Evolutionary conservation across 305 asterid species (phyloP).

Genomic region (Ilex paraguariensis): DNA sequence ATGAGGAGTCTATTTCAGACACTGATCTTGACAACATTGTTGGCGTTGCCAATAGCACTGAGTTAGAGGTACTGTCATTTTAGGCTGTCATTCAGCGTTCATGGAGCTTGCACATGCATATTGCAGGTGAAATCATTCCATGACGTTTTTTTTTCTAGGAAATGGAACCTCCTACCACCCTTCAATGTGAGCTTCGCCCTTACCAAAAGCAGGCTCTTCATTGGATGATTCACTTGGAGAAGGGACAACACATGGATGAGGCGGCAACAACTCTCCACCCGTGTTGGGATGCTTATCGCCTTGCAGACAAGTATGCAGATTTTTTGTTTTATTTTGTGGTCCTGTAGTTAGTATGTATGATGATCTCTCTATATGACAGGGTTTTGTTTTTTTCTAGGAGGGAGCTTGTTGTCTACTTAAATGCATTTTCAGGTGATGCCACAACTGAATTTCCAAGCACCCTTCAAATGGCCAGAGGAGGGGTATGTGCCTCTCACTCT

Average conservation of each 20-base stretch:
- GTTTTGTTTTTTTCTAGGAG: conserved; percentile 52
- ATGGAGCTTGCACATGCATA: conserved; percentile 1
- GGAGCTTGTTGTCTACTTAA: conserved; percentile 65
- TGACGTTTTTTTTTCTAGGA: conserved; percentile 43
- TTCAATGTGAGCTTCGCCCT: conserved; percentile 84
- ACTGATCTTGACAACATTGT: conserved; percentile 86
- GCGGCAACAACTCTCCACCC: conserved; percentile 87
- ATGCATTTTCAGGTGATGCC: conserved; percentile 92
- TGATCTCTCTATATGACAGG: conserved; percentile 5
- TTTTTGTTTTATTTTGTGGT: conserved; percentile 7
- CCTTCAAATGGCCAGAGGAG: conserved; percentile 96
- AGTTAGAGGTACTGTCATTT: conserved; percentile 58
- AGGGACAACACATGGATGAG: conserved; percentile 57
- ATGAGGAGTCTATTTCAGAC: conserved; percentile 82
- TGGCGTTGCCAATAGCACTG: conserved; percentile 70
- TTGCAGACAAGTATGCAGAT: conserved; percentile 59
- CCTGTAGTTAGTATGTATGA: conserved; percentile 12
- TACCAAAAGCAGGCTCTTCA: conserved; percentile 98
- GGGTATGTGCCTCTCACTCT: conserved; percentile 50
- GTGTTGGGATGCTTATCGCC: conserved; percentile 94
- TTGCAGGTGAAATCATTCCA: conserved; percentile 6
- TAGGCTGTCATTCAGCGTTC: conserved; percentile 7
- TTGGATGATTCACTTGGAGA: conserved; percentile 93
- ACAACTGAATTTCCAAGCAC: conserved; percentile 87
- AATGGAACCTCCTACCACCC: conserved; percentile 88